phyloP scores from a whole-genome alignment of 495 filamentous ascomycete genomes.

The Ascodesmis nigricans region DNA sequence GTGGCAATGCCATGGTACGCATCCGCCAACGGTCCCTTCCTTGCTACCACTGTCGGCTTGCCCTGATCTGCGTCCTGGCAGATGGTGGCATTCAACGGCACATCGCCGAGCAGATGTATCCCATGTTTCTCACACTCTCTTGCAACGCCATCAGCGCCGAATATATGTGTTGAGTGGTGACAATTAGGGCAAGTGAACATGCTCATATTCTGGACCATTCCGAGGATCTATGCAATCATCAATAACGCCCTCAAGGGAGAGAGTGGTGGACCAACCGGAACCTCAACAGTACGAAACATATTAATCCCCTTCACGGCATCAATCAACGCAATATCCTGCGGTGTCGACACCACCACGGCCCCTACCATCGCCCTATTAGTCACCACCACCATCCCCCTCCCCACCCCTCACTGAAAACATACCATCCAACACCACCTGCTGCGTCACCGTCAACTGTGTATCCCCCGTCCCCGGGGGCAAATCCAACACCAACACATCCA shows the following conservation, averaged over 20 bases:
- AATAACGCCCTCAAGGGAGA: not conserved
- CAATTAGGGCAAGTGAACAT: conserved; percentile 68
- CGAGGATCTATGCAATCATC: conserved; percentile 31
- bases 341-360: conserved; percentile 78
- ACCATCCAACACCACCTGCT: conserved; percentile 72
- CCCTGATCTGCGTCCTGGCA: conserved; percentile 78
- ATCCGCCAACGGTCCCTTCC: conserved; percentile 43
- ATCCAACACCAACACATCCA: conserved; percentile 76
- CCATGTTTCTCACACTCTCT: conserved; percentile 40
- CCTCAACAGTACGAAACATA: conserved; percentile 68
- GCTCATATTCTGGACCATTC: conserved; percentile 95
- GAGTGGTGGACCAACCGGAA: conserved; percentile 31
- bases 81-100: conserved; percentile 69
- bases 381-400: not conserved
- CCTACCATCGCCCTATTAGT: conserved; percentile 24
- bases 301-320: conserved; percentile 77
- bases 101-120: conserved; percentile 62
- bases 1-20: conserved; percentile 52
- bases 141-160: conserved; percentile 36
- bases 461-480: conserved; percentile 89
- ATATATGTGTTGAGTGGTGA: conserved; percentile 49
- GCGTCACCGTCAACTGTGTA: conserved; percentile 76
- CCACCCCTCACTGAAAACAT: conserved; percentile 6
- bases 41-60: conserved; percentile 73
- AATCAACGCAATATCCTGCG: conserved; percentile 70